A percentile compares a stretch with the other conserved stretches of the same genome.
These are phyloP conservation scores for Fraxinus floribunda DNA, from an alignment of 305 asterid species.

Conservation along the genomic window DNA sequence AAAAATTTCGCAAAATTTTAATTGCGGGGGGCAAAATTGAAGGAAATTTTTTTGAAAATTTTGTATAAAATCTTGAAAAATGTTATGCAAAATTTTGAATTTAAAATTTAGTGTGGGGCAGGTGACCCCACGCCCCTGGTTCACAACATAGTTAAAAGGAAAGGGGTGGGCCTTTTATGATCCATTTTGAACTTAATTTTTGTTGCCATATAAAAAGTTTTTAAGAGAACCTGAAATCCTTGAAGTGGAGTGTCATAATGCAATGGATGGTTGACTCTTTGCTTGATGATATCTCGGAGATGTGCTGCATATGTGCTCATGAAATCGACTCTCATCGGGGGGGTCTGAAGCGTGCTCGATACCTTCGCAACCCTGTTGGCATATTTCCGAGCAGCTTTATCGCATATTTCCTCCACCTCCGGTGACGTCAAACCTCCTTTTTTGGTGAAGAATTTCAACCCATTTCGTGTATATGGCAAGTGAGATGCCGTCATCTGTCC, in stretches of 20 bases:
- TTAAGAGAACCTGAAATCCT: constrained; percentile 68
- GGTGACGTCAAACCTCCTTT: constrained; percentile 79
- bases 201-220: background rate
- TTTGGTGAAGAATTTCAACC: constrained; percentile 73
- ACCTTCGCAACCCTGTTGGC: constrained; percentile 66
- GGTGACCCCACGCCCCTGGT: no score
- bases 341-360: constrained; percentile 44
- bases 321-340: constrained; percentile 58
- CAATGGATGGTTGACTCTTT: constrained; percentile 70
- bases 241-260: constrained; percentile 66
- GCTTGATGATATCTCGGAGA: constrained; percentile 65
- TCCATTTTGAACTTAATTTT: background rate
- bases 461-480: constrained; percentile 88
- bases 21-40: no score
- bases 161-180: background rate
- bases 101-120: no score
- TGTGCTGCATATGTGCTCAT: constrained; percentile 73
- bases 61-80: no score
- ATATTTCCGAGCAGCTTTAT: constrained; percentile 65
- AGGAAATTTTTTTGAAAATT: no score
- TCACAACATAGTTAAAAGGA: no score
- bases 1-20: no score
- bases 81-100: no score
- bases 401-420: constrained; percentile 77
- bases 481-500: constrained; percentile 95